Evolutionary conservation across 371 early-diverging fungal species (phyloP), one percentile per base, ranked within the genome.

Genomic region (Saksenaea vasiformis): DNA sequence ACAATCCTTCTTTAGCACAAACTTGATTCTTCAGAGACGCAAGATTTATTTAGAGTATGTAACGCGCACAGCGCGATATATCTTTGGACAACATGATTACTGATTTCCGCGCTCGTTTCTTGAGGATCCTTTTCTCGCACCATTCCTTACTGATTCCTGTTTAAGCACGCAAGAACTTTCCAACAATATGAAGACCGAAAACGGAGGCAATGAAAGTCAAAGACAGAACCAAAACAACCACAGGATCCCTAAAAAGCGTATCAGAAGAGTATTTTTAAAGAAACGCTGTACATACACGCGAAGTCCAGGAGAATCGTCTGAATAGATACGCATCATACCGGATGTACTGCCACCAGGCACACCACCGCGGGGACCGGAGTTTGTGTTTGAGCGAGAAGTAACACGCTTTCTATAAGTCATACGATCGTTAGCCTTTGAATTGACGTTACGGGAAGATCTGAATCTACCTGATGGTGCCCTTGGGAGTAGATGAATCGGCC

Each of bases 291-390:
- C 86, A 79, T 87, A 94, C 92, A 96, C 96, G 76, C 92, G 91
- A 67, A 97, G 89, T 10, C 97, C 96, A 27, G 95, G 95, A 31
- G 97, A 87, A 70, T 97, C 97, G 67, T 96, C 97, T 26, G 93
- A 87, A 83, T 95, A 97, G 63, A 95, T 91, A 66, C 91, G 88
- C 94, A 96, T 90, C 95, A 96, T 94, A 60, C 78, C 80, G 38
- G 84, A 75, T 36, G 88, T 82, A 68, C 85, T 83, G 27, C 85
- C 85, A 60, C 73, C 71, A 47, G 81, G 81, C 27, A 73, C 69
- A 67, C 73, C 77, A 44, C 78, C 78, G 54, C 82, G 77, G 27
- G 76, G 65, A 44, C 65, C 64, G 58, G 72, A 74, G 54, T 67
- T 79, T 34, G 70, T 66, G 60, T 74, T 70, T 56, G 79, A 73